Evolutionary conservation across 2,329 filamentous ascomycete genomes (phyloP).

Genomic region (Fusarium lateritium): DNA sequence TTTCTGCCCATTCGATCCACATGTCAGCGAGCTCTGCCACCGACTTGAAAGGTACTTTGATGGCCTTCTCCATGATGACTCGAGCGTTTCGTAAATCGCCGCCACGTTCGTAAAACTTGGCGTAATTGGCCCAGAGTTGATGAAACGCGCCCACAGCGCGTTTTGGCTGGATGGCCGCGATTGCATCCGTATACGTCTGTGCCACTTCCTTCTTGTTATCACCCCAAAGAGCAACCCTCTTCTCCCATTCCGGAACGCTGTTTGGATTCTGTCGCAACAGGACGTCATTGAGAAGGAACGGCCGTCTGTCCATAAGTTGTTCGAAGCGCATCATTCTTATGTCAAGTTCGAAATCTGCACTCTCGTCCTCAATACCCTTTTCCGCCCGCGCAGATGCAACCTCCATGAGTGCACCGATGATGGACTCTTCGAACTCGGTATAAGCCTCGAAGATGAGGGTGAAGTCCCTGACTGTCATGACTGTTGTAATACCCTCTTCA

Average conservation of each 20-base stretch:
- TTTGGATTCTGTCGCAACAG: slow-evolving; percentile 95
- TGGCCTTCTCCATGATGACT: slow-evolving; percentile 96
- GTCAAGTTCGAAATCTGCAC: slow-evolving; percentile 94
- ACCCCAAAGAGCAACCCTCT: slow-evolving; percentile 94
- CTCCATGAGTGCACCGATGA: slow-evolving; percentile 93
- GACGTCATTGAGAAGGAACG: slow-evolving; percentile 97
- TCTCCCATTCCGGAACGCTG: slow-evolving; percentile 97
- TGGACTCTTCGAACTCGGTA: slow-evolving; percentile 95
- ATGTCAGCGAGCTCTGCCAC: slow-evolving; percentile 97
- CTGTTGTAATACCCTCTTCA: slow-evolving; percentile 95
- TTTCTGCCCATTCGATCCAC: slow-evolving; percentile 99
- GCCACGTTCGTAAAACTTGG: slow-evolving; percentile 94
- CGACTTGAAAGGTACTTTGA: slow-evolving; percentile 97
- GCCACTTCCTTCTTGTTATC: slow-evolving; percentile 93
- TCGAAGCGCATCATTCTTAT: slow-evolving; percentile 98
- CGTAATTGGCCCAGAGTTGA: slow-evolving; percentile 96
- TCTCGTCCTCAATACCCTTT: slow-evolving; percentile 82
- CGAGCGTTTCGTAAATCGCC: slow-evolving; percentile 88
- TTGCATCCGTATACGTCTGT: slow-evolving; percentile 94
- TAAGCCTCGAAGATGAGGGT: slow-evolving; percentile 97
- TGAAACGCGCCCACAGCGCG: slow-evolving; percentile 95
- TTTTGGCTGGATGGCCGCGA: slow-evolving; percentile 92
- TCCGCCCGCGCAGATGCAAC: slow-evolving; percentile 84
- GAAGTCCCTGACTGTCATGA: slow-evolving; percentile 99
- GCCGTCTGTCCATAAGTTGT: slow-evolving; percentile 95